Base-by-base conservation (phyloP, 306 rosid species). In the Pyrus pyrifolia region DNA sequence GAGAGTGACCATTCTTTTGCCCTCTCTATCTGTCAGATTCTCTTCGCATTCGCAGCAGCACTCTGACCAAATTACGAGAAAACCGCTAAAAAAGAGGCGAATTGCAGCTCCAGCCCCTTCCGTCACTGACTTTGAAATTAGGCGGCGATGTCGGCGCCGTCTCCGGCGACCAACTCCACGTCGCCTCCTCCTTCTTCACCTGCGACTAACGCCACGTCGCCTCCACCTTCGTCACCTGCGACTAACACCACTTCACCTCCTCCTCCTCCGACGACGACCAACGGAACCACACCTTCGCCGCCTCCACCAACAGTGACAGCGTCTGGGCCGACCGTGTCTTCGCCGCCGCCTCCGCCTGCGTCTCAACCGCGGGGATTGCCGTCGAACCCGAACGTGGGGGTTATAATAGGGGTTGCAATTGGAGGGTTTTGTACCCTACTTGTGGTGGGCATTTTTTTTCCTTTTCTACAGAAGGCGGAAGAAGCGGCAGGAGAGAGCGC, bases 121-220 rank as follows among this genome's bases (percentile, higher is more conserved):
- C 65, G 23, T 15, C 52, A 13, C 65, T 1, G 42, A 21, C 66
- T 35, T 55, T 12, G 17, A 58, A 42, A 6, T n/a, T 69, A 60
- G 45, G 15, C 90, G 4, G 86, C 86, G 4, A 61, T 87, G 15
- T 83, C 91, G 0, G 82, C 92, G 2, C 88, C 86, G 79, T 3
- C 88, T 2, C 85, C 82, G 44, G 51, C 51, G 40, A 55, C 35
- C 18, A 69, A 68, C 57, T 8, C 72, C 2, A 75, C 46, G 10
- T 25, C 76, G 6, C 66, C 87, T 0, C 66, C 87, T 0, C 80
- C 90, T 0, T 83, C 90, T 8, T 4, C 72, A 38, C 67, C 72
- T 11, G 1, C 71, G 52, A 4, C 27, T 2, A 5, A 4, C 23
- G 29, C 40, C 33, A 14, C 73, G 4, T 30, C 63, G 10, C 64